phyloP scores from a whole-genome alignment of 148 eudicot genomes.

The Simmondsia chinensis region DNA sequence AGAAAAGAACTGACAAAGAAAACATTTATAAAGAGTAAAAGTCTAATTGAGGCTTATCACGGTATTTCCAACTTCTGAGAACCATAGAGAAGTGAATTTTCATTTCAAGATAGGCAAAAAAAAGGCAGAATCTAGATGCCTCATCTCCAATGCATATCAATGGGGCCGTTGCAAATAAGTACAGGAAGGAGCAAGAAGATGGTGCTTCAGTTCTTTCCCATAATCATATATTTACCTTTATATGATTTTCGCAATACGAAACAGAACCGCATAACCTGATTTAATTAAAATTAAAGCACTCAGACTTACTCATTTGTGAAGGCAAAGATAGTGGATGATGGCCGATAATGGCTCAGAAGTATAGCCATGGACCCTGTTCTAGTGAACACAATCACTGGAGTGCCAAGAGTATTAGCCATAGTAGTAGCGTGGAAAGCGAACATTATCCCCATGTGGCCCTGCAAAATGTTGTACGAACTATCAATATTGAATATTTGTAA shows the following conservation, averaged over 20 bases:
- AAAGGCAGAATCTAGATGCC: too few relatives aligned
- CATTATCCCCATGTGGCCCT: conserved; percentile 86
- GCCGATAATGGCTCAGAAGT: conserved; percentile 80
- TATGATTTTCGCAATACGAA: not conserved
- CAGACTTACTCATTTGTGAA: conserved; percentile 84
- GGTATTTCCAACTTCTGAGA: too few relatives aligned
- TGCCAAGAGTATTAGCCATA: conserved; percentile 75
- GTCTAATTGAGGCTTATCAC: too few relatives aligned
- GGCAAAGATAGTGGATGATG: conserved; percentile 82
- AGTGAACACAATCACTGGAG: conserved; percentile 92
- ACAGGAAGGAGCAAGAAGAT: too few relatives aligned
- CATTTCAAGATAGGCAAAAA: too few relatives aligned
- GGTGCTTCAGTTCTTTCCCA: too few relatives aligned
- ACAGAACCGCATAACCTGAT: not conserved
- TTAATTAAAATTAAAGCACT: not conserved
- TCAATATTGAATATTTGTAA: conserved; percentile 1
- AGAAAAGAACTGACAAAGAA: too few relatives aligned
- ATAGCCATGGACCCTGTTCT: conserved; percentile 99
- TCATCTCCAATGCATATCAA: too few relatives aligned
- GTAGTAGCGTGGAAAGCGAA: conserved; percentile 93
- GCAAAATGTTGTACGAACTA: conserved; percentile 11
- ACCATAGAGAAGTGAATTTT: too few relatives aligned
- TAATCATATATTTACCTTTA: not conserved
- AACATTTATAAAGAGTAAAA: too few relatives aligned
- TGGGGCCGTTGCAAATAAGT: too few relatives aligned